These are phyloP conservation scores for Solanum aculeatissimum DNA, from an alignment of 305 asterid genomes.

Conservation along the genomic window DNA sequence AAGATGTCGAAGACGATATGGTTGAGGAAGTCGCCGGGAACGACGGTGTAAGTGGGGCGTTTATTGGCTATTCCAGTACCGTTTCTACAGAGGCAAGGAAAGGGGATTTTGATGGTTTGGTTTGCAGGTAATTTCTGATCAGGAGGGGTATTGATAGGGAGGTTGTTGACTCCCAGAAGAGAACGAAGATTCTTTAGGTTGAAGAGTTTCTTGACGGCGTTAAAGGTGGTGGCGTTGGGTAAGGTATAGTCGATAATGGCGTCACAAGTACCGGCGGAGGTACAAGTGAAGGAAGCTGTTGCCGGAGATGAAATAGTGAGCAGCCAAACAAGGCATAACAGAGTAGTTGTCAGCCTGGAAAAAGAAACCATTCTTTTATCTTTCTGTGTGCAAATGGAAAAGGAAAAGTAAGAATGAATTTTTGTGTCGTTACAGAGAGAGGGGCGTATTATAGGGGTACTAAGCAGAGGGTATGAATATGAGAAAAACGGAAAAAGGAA, in stretches of 20 bases:
- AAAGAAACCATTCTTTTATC: neutral
- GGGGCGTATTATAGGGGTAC: neutral
- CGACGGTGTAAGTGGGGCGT: slow-evolving; percentile 52
- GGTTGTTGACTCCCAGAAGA: slow-evolving; percentile 60
- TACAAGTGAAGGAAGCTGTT: neutral
- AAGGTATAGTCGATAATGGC: slow-evolving; percentile 45
- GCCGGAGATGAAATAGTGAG: neutral
- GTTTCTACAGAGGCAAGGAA: slow-evolving; percentile 60
- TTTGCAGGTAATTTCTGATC: slow-evolving; percentile 15
- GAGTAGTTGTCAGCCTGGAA: neutral
- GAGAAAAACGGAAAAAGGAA: neutral
- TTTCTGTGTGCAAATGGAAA: neutral
- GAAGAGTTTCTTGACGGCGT: slow-evolving; percentile 44
- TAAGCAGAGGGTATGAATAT: neutral
- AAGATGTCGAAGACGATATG: slow-evolving; percentile 64
- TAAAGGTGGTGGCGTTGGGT: slow-evolving; percentile 58
- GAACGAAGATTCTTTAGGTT: slow-evolving; percentile 27
- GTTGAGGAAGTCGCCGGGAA: slow-evolving; percentile 32
- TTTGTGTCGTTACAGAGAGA: neutral
- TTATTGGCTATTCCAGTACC: slow-evolving; percentile 45
- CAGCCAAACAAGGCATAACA: neutral
- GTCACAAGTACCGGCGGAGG: slow-evolving; percentile 31
- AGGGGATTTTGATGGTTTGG: slow-evolving; percentile 37
- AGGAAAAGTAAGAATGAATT: neutral
- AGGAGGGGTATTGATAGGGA: slow-evolving; percentile 23